Evolutionary conservation across 306 rosid species (phyloP).

Genomic region (peach (Prunus persica)): Prunus_persica_NCBIv2 NC_034010.1:25521001-25521500

Average conservation of each 20-base stretch:
- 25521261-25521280: background rate
- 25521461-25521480: background rate
- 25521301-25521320: background rate
- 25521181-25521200: background rate
- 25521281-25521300: slow-evolving; percentile 1
- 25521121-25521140: background rate
- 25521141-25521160: background rate
- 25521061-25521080: background rate
- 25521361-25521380: background rate
- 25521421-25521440: background rate
- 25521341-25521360: slow-evolving; percentile 5
- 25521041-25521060: background rate
- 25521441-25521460: background rate
- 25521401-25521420: background rate
- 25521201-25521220: background rate
- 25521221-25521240: background rate
- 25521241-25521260: background rate
- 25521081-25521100: background rate
- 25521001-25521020: background rate
- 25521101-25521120: background rate
- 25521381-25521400: background rate
- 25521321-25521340: background rate
- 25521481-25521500: background rate
- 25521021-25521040: background rate
- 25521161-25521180: background rate